Evolutionary conservation across 495 filamentous ascomycete species (phyloP), one percentile per base, ranked within the genome.

Genomic region (Pyrenopolyporus hunteri): DNA sequence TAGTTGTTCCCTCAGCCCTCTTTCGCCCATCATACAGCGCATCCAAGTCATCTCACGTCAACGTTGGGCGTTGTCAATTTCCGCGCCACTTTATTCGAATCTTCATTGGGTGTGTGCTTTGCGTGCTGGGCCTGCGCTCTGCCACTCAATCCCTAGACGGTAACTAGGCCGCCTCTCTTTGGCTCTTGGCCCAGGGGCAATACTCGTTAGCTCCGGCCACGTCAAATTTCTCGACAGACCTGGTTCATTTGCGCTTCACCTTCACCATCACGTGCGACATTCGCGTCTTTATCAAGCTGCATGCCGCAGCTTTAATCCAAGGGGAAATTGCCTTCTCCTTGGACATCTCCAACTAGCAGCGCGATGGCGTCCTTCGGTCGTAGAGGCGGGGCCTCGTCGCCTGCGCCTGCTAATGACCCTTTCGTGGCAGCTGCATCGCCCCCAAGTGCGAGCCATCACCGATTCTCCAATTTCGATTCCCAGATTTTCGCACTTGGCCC

Each of bases 401-500:
- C 46, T 45, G 53, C 51, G 43, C 52, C 63, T 59, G 59, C 52
- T 37, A 31, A 71, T 36, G 81, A 83, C 63, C 82, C 81, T 23
- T 83, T 85, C 63, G 65, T 74, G 20, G 65, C 69, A 13, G 54
- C 59, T 26, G 49, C 76, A 23, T 68, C 73, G 20, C 73, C 78
- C n/a, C 69, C 73, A 55, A 68, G 74, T 28, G 72, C 80, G 13
- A 74, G 82, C 28, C 79, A 87, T 52, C 83, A 91, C 63, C 86
- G 91, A 48, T 91, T 88, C 70, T 89, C 90, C 19, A 79, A 85
- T 39, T 93, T 94, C 68, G 90, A 95, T 67, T 83, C 81, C 5
- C 85, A 92, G 47, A 74, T 92, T 19, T 90, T 96, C 65, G 87
- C 86, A 29, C 74, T 94, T n/a, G 88, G 89, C 66, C 83, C 88